Evolutionary conservation across 352 stramenopile genomes (phyloP), one percentile per base, ranked within the genome.

Genomic region (Globisporangium uncinulatum): DNA sequence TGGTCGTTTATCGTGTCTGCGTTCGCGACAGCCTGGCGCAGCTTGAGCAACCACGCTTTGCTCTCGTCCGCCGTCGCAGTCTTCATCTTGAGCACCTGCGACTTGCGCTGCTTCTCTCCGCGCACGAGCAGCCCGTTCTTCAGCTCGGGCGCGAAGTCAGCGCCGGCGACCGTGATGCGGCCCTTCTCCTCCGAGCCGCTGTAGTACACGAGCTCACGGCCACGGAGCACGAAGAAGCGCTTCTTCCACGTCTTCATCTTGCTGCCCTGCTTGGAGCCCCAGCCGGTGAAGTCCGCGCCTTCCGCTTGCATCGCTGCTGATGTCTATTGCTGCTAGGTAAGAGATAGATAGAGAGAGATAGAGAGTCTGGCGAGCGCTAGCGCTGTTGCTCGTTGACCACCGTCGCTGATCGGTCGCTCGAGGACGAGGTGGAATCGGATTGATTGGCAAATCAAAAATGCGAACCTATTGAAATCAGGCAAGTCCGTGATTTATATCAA

Each of bases 251-350:
- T 79, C 44, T 66, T 66, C 48, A 79, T 46, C 50, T 71, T 76
- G 62, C 77, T 87, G 62, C 81, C 81, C 46, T 88, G 73, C 66
- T 92, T 92, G 53, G 72, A 70, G 46, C 76, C 76, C 79, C 79
- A 92, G 20, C 73, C 81, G 17, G 70, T 70, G 49, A 76, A 87
- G 51, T 73, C 65, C 10, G 66, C 61, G 39, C 31, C 32, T n/a
- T 52, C 47, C 8, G 31, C 29, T 37, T 50, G 36, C 59, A 59
- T 64, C 3, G 5, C 32, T 37, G 5, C 32, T 37, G 41, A 34
- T 48, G 19, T 39, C 10, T 54, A 19, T 17, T 53, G 14, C 21
- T 53, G 29, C 11, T 37, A 31, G 36, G 7, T 13, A 13, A 39
- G 34, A 39, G 32, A 9, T 9, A 37, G 32, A 37, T 37, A 37